Evolutionary conservation across 2,329 filamentous ascomycete species (phyloP), one percentile per base, ranked within the genome.

Genomic region (Beauveria pseudobassiana): DNA sequence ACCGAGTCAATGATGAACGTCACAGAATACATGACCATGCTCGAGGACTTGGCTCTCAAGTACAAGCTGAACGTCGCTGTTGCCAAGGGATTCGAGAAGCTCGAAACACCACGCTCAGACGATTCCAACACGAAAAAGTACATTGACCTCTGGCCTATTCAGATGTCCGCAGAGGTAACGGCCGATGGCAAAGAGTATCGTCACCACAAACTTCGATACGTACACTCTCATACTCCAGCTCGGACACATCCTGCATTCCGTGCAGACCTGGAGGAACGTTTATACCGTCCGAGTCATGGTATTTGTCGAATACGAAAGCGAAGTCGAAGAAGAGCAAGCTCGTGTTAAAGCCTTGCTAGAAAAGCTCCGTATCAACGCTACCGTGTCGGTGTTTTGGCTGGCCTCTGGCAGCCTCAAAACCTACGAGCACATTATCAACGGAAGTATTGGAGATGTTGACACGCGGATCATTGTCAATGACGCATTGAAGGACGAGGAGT

Each of bases 171-270:
- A 1, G 90, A 93, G 68, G 83, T 95, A 40, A 83, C 85, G 0
- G 79, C 87, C 1, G 86, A 88, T 65, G 82, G 81, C 1, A 83
- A 83, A 85, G 69, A 86, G 81, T 65, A 80, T 95, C 6, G 73
- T 93, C 60, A 96, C 91, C 0, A 95, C 90, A 0, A 96, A 96
- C 66, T 96, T 96, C 71, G 91, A 96, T 72, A 96, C 91, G 0
- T 96, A 87, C 68, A 87, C 91, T 0, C 78, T 96, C n/a, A 95
- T 96, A 63, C 78, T 96, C 3, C 91, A 96, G 67, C 80, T 96
- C 10, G 91, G 92, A 0, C 93, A 90, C 67, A 96, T 96, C 62
- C 74, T 96, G 1, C 85, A 88, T 65, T 95, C 89, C 1, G 90
- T 95, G 0, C 87, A 88, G 3, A 85, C 87, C 0, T 96, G 91